Conservation (phyloP, 2,329 filamentous ascomycete species). For the Diaporthe sp. region DNA sequence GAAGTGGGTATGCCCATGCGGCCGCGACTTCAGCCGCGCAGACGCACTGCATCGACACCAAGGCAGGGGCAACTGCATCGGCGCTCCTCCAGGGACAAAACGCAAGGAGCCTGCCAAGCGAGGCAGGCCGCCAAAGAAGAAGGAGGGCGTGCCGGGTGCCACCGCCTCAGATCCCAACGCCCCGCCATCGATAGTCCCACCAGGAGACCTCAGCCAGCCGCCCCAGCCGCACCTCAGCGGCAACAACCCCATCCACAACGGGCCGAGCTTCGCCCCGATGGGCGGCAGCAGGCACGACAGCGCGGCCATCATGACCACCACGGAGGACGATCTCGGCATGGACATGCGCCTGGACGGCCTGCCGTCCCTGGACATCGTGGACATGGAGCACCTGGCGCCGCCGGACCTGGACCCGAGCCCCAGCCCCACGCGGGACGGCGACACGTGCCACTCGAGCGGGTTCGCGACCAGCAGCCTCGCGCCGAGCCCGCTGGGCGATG, state of each 20-base stretch:
- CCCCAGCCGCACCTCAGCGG: slow-evolving; percentile 34
- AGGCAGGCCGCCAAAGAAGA: slow-evolving; percentile 74
- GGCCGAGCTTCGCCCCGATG: slow-evolving; percentile 39
- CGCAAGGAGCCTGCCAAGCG: slow-evolving; percentile 70
- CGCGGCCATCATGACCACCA: slow-evolving; percentile 33
- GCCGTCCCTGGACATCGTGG: slow-evolving; percentile 12
- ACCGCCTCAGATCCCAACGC: slow-evolving; percentile 15
- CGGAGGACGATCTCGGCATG: slow-evolving; percentile 29
- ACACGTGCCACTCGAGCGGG: slow-evolving; percentile 34
- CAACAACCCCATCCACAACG: slow-evolving; percentile 15
- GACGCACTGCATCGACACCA: slow-evolving; percentile 95
- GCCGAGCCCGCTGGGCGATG: slow-evolving; percentile 40
- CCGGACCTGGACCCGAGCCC: slow-evolving; percentile 41
- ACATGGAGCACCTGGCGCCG: slow-evolving; percentile 37
- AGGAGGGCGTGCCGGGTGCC: slow-evolving; percentile 34
- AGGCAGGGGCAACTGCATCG: slow-evolving; percentile 96
- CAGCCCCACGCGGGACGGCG: slow-evolving; percentile 33
- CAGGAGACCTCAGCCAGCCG: slow-evolving; percentile 39
- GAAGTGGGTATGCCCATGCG: slow-evolving; percentile 94
- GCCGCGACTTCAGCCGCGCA: slow-evolving; percentile 94
- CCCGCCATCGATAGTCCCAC: slow-evolving; percentile 18
- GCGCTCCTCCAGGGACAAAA: slow-evolving; percentile 86
- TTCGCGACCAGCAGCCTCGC: slow-evolving; percentile 38
- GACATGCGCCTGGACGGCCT: slow-evolving; percentile 22
- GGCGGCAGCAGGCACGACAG: slow-evolving; percentile 32